phyloP scores from a whole-genome alignment of 2,329 filamentous ascomycete species.

The Fusarium incarnatum region DNA sequence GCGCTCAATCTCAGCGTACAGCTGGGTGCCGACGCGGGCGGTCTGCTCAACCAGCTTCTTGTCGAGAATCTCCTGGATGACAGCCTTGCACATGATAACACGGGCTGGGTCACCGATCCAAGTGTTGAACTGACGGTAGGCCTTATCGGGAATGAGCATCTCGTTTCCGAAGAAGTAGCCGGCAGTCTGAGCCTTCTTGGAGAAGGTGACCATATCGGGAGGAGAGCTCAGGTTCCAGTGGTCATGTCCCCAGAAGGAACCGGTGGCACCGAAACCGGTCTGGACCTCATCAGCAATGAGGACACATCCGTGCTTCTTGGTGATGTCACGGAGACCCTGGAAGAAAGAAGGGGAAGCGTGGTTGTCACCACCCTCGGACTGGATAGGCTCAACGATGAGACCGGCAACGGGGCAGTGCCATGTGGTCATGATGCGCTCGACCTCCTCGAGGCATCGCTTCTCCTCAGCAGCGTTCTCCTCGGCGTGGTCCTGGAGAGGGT shows the following conservation, averaged over 20 bases:
- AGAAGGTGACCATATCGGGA: slow-evolving; percentile 90
- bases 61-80: slow-evolving; percentile 79
- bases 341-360: slow-evolving; percentile 85
- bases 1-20: slow-evolving; percentile 73
- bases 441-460: slow-evolving; percentile 76
- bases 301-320: slow-evolving; percentile 74
- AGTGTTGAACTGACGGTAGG: slow-evolving; percentile 88
- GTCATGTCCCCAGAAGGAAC: slow-evolving; percentile 89
- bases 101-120: slow-evolving; percentile 88
- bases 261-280: slow-evolving; percentile 83
- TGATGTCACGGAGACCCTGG: slow-evolving; percentile 77
- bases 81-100: slow-evolving; percentile 80
- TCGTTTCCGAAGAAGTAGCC: slow-evolving; percentile 85
- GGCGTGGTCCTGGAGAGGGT: slow-evolving; percentile 77
- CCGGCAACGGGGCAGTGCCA: slow-evolving; percentile 77
- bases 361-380: slow-evolving; percentile 87
- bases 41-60: slow-evolving; percentile 75
- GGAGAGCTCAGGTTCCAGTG: slow-evolving; percentile 80
- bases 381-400: slow-evolving; percentile 81
- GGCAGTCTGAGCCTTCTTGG: slow-evolving; percentile 87
- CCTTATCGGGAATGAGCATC: slow-evolving; percentile 81
- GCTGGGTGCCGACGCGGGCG: slow-evolving; percentile 73
- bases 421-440: slow-evolving; percentile 76
- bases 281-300: slow-evolving; percentile 89
- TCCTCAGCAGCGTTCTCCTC: slow-evolving; percentile 79